A percentile compares a stretch with the other conserved stretches of the same genome.
These are phyloP conservation scores for Annulohypoxylon maeteangense DNA, from an alignment of 495 filamentous ascomycete species.

Conservation along the genomic window DNA sequence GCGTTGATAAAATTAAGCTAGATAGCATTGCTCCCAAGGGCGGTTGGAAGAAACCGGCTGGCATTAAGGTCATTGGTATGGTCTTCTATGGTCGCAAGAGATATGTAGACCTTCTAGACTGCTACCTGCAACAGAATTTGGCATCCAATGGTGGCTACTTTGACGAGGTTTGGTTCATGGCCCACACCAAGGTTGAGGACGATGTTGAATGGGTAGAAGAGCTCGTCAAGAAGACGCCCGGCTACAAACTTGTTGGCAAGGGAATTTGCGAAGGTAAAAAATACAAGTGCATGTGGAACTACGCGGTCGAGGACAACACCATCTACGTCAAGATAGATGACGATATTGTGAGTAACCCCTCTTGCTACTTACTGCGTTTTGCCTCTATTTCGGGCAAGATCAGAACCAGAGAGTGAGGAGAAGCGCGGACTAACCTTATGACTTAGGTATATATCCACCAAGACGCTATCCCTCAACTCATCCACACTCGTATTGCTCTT, in stretches of 20 bases:
- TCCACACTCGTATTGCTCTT: conserved; percentile 62
- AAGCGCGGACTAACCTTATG: conserved; percentile 23
- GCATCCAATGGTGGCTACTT: conserved; percentile 63
- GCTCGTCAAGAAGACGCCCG: conserved; percentile 43
- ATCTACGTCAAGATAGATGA: conserved; percentile 68
- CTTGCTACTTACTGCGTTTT: background rate
- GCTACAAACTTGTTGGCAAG: conserved; percentile 42
- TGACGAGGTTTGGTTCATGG: conserved; percentile 66
- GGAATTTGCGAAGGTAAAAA: conserved; percentile 45
- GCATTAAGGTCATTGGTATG: conserved; percentile 59
- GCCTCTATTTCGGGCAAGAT: background rate
- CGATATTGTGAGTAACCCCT: conserved; percentile 53
- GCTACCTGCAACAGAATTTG: conserved; percentile 67
- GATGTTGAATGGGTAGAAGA: conserved; percentile 61
- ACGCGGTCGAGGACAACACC: conserved; percentile 50
- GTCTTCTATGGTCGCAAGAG: conserved; percentile 59
- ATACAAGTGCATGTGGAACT: conserved; percentile 51
- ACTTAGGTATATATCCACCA: conserved; percentile 61
- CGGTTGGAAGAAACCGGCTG: conserved; percentile 53
- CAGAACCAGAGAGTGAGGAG: background rate
- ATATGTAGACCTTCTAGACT: conserved; percentile 61
- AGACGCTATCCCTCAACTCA: conserved; percentile 62
- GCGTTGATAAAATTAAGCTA: conserved; percentile 25
- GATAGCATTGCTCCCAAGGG: conserved; percentile 41
- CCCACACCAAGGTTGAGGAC: conserved; percentile 55